Conservation (phyloP, 768 basidiomycete species). For the Polyporus arcularius region DNA sequence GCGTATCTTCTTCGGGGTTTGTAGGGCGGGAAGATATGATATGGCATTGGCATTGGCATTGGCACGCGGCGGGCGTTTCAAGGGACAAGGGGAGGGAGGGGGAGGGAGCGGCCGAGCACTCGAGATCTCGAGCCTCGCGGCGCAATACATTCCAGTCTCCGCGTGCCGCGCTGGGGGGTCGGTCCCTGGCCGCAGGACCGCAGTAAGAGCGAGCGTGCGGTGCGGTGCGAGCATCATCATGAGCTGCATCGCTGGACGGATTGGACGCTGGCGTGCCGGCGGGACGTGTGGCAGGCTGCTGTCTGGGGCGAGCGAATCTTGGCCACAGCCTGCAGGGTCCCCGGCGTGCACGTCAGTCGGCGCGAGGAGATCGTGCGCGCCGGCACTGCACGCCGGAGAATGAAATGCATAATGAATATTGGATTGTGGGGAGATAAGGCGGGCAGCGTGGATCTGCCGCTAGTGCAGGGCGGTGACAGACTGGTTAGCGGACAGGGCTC, state of each 20-base stretch:
- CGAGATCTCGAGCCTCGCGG: neutral
- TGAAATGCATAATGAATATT: no score
- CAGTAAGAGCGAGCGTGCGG: neutral
- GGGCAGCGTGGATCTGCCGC: no score
- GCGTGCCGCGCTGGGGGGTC: no score
- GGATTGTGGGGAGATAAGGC: no score
- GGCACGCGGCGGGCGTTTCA: neutral
- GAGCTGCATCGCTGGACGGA: no score
- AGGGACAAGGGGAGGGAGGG: neutral
- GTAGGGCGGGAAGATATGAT: neutral
- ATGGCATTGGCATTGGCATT: neutral
- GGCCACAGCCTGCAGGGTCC: no score
- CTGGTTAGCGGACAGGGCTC: neutral
- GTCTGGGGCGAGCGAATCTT: neutral
- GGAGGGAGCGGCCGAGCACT: neutral
- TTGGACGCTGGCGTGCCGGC: neutral
- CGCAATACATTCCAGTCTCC: neutral
- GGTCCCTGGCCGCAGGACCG: neutral
- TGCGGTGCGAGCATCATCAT: neutral
- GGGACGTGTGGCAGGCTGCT: neutral
- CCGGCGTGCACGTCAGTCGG: no score
- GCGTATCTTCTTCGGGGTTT: neutral
- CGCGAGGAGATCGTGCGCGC: no score
- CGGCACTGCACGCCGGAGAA: no score
- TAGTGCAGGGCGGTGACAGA: no score